Percentiles rank a stretch among this genome's conserved stretches.
phyloP scores from a whole-genome alignment of 2,329 filamentous ascomycete genomes.

The Penicillium sp. region DNA sequence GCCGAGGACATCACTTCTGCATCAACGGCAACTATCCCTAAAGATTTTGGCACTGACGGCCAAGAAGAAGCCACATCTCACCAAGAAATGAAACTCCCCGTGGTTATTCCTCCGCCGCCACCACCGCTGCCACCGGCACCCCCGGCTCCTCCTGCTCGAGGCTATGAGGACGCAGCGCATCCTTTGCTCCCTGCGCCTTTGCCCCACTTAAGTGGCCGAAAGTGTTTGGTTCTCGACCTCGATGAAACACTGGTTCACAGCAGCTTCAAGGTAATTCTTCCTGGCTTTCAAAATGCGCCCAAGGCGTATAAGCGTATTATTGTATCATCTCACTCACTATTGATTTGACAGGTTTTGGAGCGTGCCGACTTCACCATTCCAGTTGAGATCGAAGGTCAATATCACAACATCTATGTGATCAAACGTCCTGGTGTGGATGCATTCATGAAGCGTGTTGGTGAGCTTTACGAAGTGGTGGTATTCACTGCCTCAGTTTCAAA shows the following conservation, averaged over 20 bases:
- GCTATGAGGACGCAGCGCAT: conserved; percentile 50
- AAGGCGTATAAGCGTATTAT: conserved; percentile 9
- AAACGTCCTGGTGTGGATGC: conserved; percentile 98
- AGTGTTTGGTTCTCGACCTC: conserved; percentile 91
- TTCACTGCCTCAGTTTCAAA: conserved; percentile 99
- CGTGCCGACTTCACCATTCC: conserved; percentile 99
- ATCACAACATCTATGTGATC: conserved; percentile 99
- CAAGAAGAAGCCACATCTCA: conserved; percentile 43
- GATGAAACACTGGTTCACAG: conserved; percentile 98
- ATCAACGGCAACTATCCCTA: conserved; percentile 45
- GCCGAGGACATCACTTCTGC: conserved; percentile 61
- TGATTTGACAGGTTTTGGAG: conserved; percentile 72
- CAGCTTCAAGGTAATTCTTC: conserved; percentile 80
- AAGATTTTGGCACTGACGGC: conserved; percentile 40
- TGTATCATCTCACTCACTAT: conserved; percentile 21
- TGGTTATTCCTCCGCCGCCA: conserved; percentile 58
- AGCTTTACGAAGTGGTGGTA: conserved; percentile 96
- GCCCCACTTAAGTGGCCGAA: conserved; percentile 78
- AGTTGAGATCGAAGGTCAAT: conserved; percentile 97
- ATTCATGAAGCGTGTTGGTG: conserved; percentile 98
- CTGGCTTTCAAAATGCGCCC: background rate
- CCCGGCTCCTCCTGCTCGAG: conserved; percentile 33
- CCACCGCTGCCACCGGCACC: conserved; percentile 51
- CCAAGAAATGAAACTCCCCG: conserved; percentile 44
- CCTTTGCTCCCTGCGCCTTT: conserved; percentile 78